These are phyloP conservation scores for Cicer bijugum DNA, from an alignment of 306 rosid genomes.

Conservation along the genomic window DNA sequence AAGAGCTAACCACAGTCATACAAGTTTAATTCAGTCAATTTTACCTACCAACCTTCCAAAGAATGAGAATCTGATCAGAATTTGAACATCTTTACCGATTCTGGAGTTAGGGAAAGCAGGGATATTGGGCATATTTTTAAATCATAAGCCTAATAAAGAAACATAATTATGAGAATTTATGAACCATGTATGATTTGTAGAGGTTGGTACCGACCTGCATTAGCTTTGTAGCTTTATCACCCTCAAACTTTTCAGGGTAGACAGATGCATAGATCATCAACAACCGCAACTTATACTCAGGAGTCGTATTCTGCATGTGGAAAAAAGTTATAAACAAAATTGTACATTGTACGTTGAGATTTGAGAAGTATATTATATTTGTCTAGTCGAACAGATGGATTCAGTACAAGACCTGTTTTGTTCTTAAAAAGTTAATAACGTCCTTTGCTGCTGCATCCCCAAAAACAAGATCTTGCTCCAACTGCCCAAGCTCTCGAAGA, in stretches of 20 bases:
- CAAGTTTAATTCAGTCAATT: conserved; percentile 21
- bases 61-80: conserved; percentile 31
- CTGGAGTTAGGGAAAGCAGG: conserved; percentile 7
- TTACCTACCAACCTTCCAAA: conserved; percentile 24
- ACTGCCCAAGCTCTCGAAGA: conserved; percentile 86
- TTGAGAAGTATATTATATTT: conserved; percentile 31
- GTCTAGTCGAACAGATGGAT: conserved; percentile 24
- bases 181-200: conserved; percentile 26
- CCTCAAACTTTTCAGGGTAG: conserved; percentile 92
- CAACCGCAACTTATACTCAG: conserved; percentile 89
- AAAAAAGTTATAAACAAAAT: conserved; percentile 10
- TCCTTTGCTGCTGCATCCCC: conserved; percentile 98
- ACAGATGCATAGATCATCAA: conserved; percentile 85
- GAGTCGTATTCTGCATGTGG: conserved; percentile 60
- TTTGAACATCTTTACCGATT: conserved; percentile 24
- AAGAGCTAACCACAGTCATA: background rate
- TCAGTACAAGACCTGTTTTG: conserved; percentile 68
- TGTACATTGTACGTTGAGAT: conserved; percentile 9
- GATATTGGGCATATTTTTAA: conserved; percentile 19
- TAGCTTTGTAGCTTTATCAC: conserved; percentile 83
- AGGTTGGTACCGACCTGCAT: conserved; percentile 73
- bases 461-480: conserved; percentile 97
- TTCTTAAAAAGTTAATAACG: conserved; percentile 76
- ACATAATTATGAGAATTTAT: conserved; percentile 2
- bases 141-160: background rate